phyloP scores from a whole-genome alignment of 2,329 filamentous ascomycete genomes.

The Fusarium tuaranense region DNA sequence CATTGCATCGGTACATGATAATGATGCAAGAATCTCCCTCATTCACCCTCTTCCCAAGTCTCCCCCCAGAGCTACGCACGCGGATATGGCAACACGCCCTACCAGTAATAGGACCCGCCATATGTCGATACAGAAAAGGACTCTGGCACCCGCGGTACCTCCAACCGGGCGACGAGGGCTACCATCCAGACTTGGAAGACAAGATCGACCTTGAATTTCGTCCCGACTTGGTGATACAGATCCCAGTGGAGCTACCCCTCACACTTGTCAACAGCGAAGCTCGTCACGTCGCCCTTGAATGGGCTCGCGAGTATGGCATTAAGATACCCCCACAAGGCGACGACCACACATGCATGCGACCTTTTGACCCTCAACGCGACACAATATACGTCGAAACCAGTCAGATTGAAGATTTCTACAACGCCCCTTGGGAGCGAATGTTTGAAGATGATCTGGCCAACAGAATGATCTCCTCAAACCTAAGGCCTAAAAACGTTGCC shows the following conservation, averaged over 20 bases:
- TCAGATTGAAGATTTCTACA: neutral
- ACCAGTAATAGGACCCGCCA: neutral
- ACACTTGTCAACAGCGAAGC: conserved; percentile 17
- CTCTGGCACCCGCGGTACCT: conserved; percentile 9
- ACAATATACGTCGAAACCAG: conserved; percentile 15
- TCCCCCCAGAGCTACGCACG: conserved; percentile 21
- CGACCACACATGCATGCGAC: conserved; percentile 6
- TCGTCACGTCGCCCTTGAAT: neutral
- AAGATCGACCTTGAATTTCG: conserved; percentile 12
- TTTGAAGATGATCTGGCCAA: neutral
- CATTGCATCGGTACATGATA: neutral
- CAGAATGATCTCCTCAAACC: neutral
- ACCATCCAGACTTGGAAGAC: neutral
- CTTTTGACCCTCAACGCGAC: conserved; percentile 4
- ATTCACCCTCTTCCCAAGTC: neutral
- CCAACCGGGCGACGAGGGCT: neutral
- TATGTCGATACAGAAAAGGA: conserved; percentile 3
- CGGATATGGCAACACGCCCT: conserved; percentile 20
- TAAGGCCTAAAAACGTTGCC: neutral
- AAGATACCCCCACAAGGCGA: neutral
- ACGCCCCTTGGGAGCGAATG: neutral
- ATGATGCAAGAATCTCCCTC: neutral
- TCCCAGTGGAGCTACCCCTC: neutral
- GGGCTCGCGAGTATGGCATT: neutral
- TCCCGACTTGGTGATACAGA: neutral